Evolutionary conservation across 2,329 filamentous ascomycete species (phyloP), one percentile per base, ranked within the genome.

Genomic region (Ophiostoma ips): DNA sequence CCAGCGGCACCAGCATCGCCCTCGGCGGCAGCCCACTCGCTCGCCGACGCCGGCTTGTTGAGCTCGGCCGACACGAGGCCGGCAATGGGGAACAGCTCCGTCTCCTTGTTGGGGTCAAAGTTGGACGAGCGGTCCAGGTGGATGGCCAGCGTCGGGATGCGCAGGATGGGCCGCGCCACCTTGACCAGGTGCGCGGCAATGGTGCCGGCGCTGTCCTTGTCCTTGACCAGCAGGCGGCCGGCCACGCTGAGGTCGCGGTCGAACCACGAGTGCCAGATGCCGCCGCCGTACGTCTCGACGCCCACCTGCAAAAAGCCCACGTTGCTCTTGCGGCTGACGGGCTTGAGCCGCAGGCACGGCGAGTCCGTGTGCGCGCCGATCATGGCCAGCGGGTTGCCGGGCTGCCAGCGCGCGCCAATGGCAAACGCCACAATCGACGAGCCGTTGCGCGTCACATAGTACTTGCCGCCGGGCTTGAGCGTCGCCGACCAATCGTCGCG

Each of bases 201-300:
- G 56, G 76, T 81, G 48, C 84, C 86, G 52, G 31, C n/a, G n/a
- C n/a, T 81, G 58, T 21, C 2, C 12, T 77, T 80, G 40, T 38
- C 43, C 30, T 45, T 34, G 50, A 92, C 85, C 71, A 96, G 82
- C 13, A 86, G 86, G 53, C 92, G 77, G 9, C 92, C 92, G 31
- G 92, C 92, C 49, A 96, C 80, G 59, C 86, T 84, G 55, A 98
- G 71, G 64, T 98, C 92, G 47, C 92, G 82, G 65, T 98, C 92
- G 62, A 98, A 98, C 92, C 84, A 98, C 44, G 87, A 94, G 67
- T 95, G 89, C 90, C 90, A 96, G 61, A 96, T 82, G 50, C 92
- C 92, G 54, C 92, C 92, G 49, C 92, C 92, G 62, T 98, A 98
- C 2, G 87, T 90, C 72, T 98, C 92, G 48, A 95, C 90, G 49